phyloP scores from a whole-genome alignment of 106 monocot genomes.

The Dioscorea zingiberensis region DNA sequence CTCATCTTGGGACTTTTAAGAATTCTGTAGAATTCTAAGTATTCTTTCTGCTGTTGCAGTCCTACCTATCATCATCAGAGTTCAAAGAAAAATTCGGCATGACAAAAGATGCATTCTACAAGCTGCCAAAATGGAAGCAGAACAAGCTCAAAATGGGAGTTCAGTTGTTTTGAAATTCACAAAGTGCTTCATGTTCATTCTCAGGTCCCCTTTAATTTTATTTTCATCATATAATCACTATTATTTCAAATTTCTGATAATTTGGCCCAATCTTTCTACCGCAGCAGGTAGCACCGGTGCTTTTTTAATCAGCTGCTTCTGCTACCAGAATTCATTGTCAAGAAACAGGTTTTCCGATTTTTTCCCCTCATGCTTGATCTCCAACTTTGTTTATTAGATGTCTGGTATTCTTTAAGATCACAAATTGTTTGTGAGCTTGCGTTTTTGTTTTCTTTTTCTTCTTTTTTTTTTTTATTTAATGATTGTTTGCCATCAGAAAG shows the following conservation, averaged over 20 bases:
- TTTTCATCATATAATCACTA: neutral
- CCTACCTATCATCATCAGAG: slow-evolving; percentile 66
- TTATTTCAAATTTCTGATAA: no score
- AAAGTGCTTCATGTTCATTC: neutral
- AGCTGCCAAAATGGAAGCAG: slow-evolving; percentile 89
- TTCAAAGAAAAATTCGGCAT: slow-evolving; percentile 82
- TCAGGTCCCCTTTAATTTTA: neutral
- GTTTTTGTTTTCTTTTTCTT: slow-evolving; percentile 16
- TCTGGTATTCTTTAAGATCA: slow-evolving; percentile 24
- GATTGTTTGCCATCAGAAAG: neutral
- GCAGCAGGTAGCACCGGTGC: slow-evolving; percentile 9
- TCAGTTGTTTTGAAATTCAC: slow-evolving; percentile 38
- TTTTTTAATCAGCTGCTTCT: slow-evolving; percentile 30
- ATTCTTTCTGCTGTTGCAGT: slow-evolving; percentile 30
- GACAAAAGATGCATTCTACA: slow-evolving; percentile 69
- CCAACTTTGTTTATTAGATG: slow-evolving; percentile 7
- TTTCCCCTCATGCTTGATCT: neutral
- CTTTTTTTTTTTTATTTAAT: neutral
- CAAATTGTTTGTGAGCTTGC: slow-evolving; percentile 29
- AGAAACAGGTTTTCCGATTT: slow-evolving; percentile 10
- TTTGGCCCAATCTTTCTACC: no score
- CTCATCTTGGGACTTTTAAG: no score
- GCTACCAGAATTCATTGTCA: slow-evolving; percentile 4
- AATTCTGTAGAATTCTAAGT: no score
- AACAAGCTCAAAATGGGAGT: slow-evolving; percentile 66